Conservation (phyloP, 202 grass and related monocot species). For the Eragrostis tef region DNA sequence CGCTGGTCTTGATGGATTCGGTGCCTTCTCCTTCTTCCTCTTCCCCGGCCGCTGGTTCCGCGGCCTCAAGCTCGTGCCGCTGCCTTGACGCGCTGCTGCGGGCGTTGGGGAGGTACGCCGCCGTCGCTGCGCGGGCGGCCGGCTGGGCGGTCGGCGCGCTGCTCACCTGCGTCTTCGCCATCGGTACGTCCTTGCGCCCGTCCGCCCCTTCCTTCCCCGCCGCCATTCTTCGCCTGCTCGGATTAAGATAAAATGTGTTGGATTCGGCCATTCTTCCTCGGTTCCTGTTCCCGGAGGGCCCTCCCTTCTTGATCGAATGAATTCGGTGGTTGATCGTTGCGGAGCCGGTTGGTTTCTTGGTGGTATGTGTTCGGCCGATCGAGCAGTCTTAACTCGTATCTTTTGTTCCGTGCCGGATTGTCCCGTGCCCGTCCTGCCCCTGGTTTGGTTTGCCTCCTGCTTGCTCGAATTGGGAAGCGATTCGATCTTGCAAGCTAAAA, state of each 20-base stretch:
- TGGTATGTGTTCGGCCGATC: background rate
- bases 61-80: background rate
- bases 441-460: background rate
- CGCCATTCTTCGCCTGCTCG: too few species aligned
- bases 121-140: constrained; percentile 38
- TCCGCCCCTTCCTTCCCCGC: background rate
- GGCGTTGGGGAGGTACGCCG: constrained; percentile 41
- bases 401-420: background rate
- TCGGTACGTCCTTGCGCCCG: constrained; percentile 47
- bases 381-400: background rate
- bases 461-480: constrained; percentile 41
- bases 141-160: constrained; percentile 57
- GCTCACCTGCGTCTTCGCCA: constrained; percentile 71
- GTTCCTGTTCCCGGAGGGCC: background rate
- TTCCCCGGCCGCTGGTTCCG: background rate
- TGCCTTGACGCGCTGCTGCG: constrained; percentile 34
- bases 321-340: constrained; percentile 25
- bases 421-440: background rate
- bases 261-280: background rate
- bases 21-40: constrained; percentile 20
- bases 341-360: background rate
- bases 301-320: background rate
- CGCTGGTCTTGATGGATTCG: constrained; percentile 41
- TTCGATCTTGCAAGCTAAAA: constrained; percentile 13
- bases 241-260: background rate